Conservation (phyloP, 2,329 filamentous ascomycete species). For the Talaromyces piceae region DNA sequence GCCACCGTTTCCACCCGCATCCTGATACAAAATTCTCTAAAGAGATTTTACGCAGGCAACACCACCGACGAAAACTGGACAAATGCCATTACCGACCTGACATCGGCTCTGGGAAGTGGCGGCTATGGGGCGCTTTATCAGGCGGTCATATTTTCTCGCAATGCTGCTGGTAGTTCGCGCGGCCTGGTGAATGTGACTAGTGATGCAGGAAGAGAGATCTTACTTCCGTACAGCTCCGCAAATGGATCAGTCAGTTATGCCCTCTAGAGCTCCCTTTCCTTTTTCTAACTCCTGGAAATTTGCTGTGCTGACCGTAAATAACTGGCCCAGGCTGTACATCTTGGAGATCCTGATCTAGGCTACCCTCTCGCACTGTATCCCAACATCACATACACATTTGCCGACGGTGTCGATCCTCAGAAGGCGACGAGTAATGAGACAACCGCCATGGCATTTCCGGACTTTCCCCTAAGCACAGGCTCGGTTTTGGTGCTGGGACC, state of each 20-base stretch:
- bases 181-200: slow-evolving; percentile 60
- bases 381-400: slow-evolving; percentile 59
- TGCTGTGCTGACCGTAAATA: background rate
- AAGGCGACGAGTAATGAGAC: slow-evolving; percentile 21
- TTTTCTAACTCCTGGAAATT: background rate
- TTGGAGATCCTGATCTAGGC: slow-evolving; percentile 58
- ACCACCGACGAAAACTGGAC: slow-evolving; percentile 53
- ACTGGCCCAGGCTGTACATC: slow-evolving; percentile 35
- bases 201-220: slow-evolving; percentile 31
- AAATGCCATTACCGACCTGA: slow-evolving; percentile 55
- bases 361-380: slow-evolving; percentile 70
- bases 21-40: slow-evolving; percentile 46
- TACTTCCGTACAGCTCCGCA: slow-evolving; percentile 53
- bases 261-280: too few species aligned
- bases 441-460: slow-evolving; percentile 31
- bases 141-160: slow-evolving; percentile 63
- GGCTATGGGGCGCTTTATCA: slow-evolving; percentile 56
- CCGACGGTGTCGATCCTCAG: slow-evolving; percentile 11
- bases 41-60: slow-evolving; percentile 47
- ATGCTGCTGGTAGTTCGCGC: slow-evolving; percentile 49
- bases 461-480: slow-evolving; percentile 36
- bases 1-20: slow-evolving; percentile 61
- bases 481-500: slow-evolving; percentile 69
- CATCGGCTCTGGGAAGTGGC: slow-evolving; percentile 57
- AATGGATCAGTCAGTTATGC: slow-evolving; percentile 48